Evolutionary conservation across 768 basidiomycete species (phyloP).

Genomic region (Leccinum variicolor): DNA sequence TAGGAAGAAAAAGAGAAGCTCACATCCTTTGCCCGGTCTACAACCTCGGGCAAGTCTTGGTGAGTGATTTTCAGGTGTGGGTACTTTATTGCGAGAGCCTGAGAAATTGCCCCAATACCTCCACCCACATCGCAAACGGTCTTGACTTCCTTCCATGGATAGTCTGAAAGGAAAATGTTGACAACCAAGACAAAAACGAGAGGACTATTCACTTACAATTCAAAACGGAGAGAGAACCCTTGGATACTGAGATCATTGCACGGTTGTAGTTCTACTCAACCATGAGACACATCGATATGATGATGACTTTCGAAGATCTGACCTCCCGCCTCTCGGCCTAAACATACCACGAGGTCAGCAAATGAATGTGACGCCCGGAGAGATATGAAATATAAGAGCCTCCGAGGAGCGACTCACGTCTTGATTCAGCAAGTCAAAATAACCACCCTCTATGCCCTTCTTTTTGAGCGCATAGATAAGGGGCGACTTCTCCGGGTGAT

Average conservation of each 20-base stretch:
- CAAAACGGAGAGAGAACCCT: conserved; percentile 13
- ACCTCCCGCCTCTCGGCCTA: conserved; percentile 19
- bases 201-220: not conserved
- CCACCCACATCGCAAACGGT: not conserved
- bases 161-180: not conserved
- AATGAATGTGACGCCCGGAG: not conserved
- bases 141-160: not conserved
- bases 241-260: conserved; percentile 22
- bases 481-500: conserved; percentile 19
- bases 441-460: conserved; percentile 13
- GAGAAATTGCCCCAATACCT: not conserved
- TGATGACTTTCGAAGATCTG: not conserved
- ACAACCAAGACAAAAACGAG: not conserved
- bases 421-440: conserved; percentile 20
- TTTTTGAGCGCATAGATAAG: conserved; percentile 18
- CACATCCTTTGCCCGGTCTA: not conserved
- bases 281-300: not conserved
- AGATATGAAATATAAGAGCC: not conserved
- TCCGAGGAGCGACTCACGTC: conserved; percentile 15
- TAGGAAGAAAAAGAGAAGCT: not conserved
- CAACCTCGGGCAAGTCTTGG: not conserved
- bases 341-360: not conserved
- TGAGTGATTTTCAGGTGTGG: not conserved
- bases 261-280: conserved; percentile 16
- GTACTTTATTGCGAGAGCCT: not conserved